Conservation (phyloP, 2,329 filamentous ascomycete species). For the Penicillium sp. region DNA sequence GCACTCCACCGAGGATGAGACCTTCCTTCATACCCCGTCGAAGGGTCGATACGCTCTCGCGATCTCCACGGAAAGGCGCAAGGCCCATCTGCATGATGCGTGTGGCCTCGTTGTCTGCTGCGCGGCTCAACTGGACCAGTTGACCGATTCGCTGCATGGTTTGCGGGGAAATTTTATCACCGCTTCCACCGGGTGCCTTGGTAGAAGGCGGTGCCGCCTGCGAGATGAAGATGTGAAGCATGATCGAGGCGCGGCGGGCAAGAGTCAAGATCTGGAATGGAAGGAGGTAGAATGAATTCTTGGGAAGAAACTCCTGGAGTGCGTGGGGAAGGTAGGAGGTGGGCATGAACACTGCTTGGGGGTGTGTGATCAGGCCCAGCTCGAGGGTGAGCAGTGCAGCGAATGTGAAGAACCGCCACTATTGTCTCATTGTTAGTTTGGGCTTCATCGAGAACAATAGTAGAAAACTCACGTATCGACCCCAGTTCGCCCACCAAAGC, state of each 20-base stretch:
- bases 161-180: conserved; percentile 44
- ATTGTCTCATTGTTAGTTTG: conserved; percentile 15
- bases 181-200: conserved; percentile 29
- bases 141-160: conserved; percentile 66
- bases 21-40: conserved; percentile 78
- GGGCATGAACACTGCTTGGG: conserved; percentile 43
- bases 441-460: conserved; percentile 3
- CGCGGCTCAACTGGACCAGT: conserved; percentile 61
- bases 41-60: conserved; percentile 63
- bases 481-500: conserved; percentile 45
- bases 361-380: conserved; percentile 57
- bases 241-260: conserved; percentile 73
- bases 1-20: conserved; percentile 82
- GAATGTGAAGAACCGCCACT: conserved; percentile 57
- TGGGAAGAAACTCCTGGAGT: conserved; percentile 35
- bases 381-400: conserved; percentile 59
- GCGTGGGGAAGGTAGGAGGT: conserved; percentile 31
- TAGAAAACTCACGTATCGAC: conserved; percentile 46
- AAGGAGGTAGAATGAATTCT: conserved; percentile 55
- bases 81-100: conserved; percentile 76
- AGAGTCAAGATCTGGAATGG: conserved; percentile 83
- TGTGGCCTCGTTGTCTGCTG: conserved; percentile 68
- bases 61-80: conserved; percentile 76
- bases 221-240: conserved; percentile 78
- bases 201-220: conserved; percentile 72